These are phyloP conservation scores for Lolium perenne DNA, from an alignment of 176 grass and related monocot genomes.

Conservation along the genomic window DNA sequence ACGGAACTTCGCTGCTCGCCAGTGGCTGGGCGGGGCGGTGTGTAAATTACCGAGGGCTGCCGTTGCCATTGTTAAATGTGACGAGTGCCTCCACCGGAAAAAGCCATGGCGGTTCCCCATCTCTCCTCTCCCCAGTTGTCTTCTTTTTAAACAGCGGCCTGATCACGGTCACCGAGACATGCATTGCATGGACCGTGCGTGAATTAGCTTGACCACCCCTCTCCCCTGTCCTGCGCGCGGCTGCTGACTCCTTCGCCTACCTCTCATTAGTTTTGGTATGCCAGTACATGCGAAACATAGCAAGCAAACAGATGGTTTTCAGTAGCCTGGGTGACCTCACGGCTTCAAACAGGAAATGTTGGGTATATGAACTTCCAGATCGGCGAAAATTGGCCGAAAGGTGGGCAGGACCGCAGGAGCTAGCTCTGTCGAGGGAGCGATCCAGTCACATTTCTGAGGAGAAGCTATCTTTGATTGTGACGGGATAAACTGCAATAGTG, in stretches of 20 bases:
- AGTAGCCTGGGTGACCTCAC: neutral
- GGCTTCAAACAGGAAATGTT: neutral
- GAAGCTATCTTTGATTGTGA: constrained; percentile 36
- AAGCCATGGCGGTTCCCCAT: neutral
- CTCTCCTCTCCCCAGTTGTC: neutral
- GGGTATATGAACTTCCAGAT: neutral
- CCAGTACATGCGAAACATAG: neutral
- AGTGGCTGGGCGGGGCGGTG: neutral
- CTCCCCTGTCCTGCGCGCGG: neutral
- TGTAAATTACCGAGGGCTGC: neutral
- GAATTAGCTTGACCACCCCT: neutral
- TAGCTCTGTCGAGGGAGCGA: neutral
- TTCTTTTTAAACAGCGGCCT: neutral
- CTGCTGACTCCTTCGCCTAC: neutral
- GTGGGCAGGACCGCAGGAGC: neutral
- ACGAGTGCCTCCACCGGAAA: neutral
- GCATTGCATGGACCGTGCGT: constrained; percentile 4
- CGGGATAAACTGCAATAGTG: constrained; percentile 22
- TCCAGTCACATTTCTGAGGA: constrained; percentile 27
- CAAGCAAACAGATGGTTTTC: neutral
- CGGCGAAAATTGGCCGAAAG: constrained; percentile 23
- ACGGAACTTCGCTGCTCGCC: neutral
- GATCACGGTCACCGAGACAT: neutral
- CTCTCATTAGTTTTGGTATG: constrained; percentile 15
- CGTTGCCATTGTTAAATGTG: neutral